Conservation (phyloP, 768 basidiomycete genomes). For the Suillus clintonianus region DNA sequence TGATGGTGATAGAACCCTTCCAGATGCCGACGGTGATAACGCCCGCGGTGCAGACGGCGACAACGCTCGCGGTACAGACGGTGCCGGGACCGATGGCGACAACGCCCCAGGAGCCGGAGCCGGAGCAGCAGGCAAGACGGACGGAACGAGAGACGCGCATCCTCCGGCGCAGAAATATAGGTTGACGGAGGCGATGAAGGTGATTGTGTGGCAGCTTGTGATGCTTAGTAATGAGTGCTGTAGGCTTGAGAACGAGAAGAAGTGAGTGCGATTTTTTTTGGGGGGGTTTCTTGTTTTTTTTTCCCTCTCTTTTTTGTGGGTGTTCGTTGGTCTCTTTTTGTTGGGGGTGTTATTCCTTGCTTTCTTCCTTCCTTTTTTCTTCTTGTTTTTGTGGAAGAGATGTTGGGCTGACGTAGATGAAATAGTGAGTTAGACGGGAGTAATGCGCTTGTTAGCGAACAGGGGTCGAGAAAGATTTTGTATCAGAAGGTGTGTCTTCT, state of each 20-base stretch:
- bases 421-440: slow-evolving; percentile 60
- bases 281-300: not conserved
- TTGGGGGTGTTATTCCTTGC: too few species aligned
- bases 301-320: too few species aligned
- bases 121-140: too few species aligned
- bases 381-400: not conserved
- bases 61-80: too few species aligned
- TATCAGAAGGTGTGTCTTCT: slow-evolving; percentile 67
- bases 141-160: too few species aligned
- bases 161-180: too few species aligned
- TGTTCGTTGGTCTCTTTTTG: too few species aligned
- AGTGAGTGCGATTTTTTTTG: slow-evolving; percentile 35
- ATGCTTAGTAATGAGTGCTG: slow-evolving; percentile 83
- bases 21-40: too few species aligned
- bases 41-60: too few species aligned
- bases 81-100: too few species aligned
- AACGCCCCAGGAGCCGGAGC: too few species aligned
- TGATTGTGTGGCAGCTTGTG: not conserved
- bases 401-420: slow-evolving; percentile 10
- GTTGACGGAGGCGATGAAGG: too few species aligned
- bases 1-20: not conserved
- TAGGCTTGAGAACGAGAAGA: slow-evolving; percentile 65
- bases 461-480: slow-evolving; percentile 74
- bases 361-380: not conserved
- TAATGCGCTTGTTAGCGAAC: slow-evolving; percentile 75